Evolutionary conservation across 1,284 basidiomycete genomes (phyloP), one percentile per base, ranked within the genome.

Genomic region (Ganoderma lingzhi): DNA sequence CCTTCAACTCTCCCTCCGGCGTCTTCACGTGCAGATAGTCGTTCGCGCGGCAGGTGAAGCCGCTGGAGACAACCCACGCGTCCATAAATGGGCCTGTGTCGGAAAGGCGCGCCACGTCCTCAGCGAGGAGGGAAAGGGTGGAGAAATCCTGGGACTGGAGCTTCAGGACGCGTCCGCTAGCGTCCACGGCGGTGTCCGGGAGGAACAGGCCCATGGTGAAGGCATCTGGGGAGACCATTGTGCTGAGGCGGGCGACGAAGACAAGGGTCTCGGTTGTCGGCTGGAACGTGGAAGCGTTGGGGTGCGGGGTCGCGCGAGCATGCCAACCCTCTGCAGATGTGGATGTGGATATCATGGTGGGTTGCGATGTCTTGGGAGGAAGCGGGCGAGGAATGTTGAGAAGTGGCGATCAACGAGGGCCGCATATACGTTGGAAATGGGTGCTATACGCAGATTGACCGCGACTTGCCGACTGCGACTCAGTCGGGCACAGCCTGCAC

Each of bases 341-440:
- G 32, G 55, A 56, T 19, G 55, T 56, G 19, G 55, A 59, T 59
- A 35, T 59, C 56, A 59, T 59, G 35, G 32, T 56, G 1, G 6
- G 3, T 8, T 5, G 53, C 14, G 30, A 17, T 39, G 2, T 10
- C 4, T 51, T 12, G 1, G 39, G 39, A 41, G 37, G 9, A 44
- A 44, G 42, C 35, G 17, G 14, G 44, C 44, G 12, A 14, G 5
- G 30, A 6, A 51, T 3, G 10, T 28, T 48, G n/a, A 9, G 45
- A 48, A 6, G 45, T n/a, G n/a, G 45, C 6, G 45, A n/a, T 23
- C n/a, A 10, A 48, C 1, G 45, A 19, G n/a, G 8, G 19, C 6
- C 0, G 48, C 9, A 28, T 28, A 51, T 51, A 51, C 14, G 9
- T 28, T 28, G 48, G 48, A 12, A 51, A 51, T 14, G 48, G 48